A percentile compares a stretch with the other conserved stretches of the same genome.
Conservation (phyloP, 257 asterid genomes). For the Plantago ovata region DNA sequence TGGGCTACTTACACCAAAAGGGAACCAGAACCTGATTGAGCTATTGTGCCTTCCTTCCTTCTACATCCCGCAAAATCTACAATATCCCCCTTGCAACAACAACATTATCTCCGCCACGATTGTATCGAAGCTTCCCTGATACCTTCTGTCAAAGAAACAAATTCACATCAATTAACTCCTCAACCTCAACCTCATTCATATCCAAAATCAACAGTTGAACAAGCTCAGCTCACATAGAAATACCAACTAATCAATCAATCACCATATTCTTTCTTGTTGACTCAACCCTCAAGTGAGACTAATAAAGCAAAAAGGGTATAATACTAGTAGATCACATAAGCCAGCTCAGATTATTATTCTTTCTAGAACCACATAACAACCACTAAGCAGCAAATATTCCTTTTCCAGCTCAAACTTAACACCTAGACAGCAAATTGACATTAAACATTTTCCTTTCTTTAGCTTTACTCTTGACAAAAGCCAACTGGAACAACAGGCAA, state of each 20-base stretch:
- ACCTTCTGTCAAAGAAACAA: constrained; percentile 34
- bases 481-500: neutral
- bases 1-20: constrained; percentile 37
- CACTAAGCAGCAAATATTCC: constrained; percentile 17
- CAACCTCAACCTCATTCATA: neutral
- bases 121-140: constrained; percentile 23
- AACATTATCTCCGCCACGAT: constrained; percentile 29
- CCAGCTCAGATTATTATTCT: constrained; percentile 5
- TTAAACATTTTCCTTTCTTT: neutral
- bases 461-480: neutral
- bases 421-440: neutral
- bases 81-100: constrained; percentile 26
- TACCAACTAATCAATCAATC: neutral
- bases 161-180: constrained; percentile 14
- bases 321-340: constrained; percentile 19
- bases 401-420: constrained; percentile 10
- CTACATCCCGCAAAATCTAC: constrained; percentile 38
- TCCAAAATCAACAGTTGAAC: neutral
- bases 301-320: constrained; percentile 14
- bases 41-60: constrained; percentile 28
- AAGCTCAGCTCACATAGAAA: neutral
- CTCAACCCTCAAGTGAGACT: too few relatives aligned
- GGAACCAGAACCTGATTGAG: constrained; percentile 42
- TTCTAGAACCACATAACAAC: constrained; percentile 1
- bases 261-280: neutral